A percentile compares a stretch with the other conserved stretches of the same genome.
phyloP scores from a whole-genome alignment of 495 filamentous ascomycete genomes.

The Trichoderma erinaceum region DNA sequence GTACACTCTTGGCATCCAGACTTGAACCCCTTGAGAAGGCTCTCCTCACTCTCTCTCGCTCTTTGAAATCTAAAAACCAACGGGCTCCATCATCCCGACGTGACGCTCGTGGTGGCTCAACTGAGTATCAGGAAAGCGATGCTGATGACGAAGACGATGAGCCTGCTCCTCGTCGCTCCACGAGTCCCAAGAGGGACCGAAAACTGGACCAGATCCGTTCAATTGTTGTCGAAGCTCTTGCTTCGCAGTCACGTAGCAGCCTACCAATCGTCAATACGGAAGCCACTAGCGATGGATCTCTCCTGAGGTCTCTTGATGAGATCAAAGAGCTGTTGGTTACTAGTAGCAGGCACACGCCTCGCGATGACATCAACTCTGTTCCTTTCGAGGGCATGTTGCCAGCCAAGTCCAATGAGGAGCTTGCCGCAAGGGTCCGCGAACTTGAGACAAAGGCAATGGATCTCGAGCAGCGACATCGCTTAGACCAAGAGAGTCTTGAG shows the following conservation, averaged over 20 bases:
- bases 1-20: slow-evolving; percentile 65
- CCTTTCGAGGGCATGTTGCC: not conserved
- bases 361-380: slow-evolving; percentile 39
- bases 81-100: slow-evolving; percentile 40
- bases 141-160: slow-evolving; percentile 92
- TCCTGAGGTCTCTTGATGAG: slow-evolving; percentile 37
- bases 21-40: slow-evolving; percentile 72
- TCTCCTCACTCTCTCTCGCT: slow-evolving; percentile 67
- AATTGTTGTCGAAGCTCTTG: slow-evolving; percentile 73
- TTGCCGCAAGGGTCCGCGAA: slow-evolving; percentile 30
- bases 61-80: slow-evolving; percentile 44
- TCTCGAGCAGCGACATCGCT: slow-evolving; percentile 42
- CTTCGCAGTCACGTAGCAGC: slow-evolving; percentile 45
- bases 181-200: slow-evolving; percentile 62
- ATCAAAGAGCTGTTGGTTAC: slow-evolving; percentile 45
- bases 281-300: slow-evolving; percentile 21
- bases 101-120: slow-evolving; percentile 52
- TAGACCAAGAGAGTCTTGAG: slow-evolving; percentile 36
- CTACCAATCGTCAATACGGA: slow-evolving; percentile 22
- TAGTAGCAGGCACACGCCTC: slow-evolving; percentile 38
- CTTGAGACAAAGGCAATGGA: slow-evolving; percentile 35
- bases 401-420: slow-evolving; percentile 22
- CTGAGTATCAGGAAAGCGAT: slow-evolving; percentile 69
- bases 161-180: slow-evolving; percentile 54
- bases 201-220: slow-evolving; percentile 77